Evolutionary conservation across 1,139 yeast genomes (phyloP).

Genomic region (Yarrowia galli): DNA sequence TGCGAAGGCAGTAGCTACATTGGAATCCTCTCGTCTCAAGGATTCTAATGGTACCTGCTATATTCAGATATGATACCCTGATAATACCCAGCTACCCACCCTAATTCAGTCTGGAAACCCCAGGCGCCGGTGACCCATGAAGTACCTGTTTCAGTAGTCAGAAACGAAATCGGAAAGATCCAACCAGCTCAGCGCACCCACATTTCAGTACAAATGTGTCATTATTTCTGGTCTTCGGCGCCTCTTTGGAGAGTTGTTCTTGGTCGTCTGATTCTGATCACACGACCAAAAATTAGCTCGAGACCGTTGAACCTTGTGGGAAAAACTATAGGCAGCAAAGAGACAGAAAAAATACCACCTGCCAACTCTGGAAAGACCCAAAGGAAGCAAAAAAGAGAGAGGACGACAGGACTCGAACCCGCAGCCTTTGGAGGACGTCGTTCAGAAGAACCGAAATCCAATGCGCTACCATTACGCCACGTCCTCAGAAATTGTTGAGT

Average conservation of each 20-base stretch:
- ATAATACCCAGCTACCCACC: too few species aligned
- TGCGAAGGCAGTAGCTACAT: too few species aligned
- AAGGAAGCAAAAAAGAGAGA: conserved; percentile 8
- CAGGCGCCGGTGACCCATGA: too few species aligned
- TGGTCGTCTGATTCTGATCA: background rate
- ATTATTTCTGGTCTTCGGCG: too few species aligned
- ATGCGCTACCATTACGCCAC: conserved; percentile 39
- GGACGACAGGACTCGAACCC: conserved; percentile 39
- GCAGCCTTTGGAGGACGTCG: conserved; percentile 39
- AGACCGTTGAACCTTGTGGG: conserved; percentile 2
- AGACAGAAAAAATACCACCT: background rate
- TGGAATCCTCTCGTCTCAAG: too few species aligned
- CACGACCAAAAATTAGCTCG: background rate
- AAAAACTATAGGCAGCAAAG: background rate
- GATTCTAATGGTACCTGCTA: too few species aligned
- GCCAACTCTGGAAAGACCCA: too few species aligned
- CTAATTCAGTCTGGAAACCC: too few species aligned
- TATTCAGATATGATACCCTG: too few species aligned
- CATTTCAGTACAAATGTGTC: background rate
- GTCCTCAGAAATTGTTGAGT: conserved; percentile 19
- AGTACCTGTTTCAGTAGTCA: too few species aligned
- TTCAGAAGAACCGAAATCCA: conserved; percentile 38
- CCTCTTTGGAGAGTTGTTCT: background rate
- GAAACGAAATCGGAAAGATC: too few species aligned
- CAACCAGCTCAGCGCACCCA: too few species aligned